Evolutionary conservation across 805 yeast genomes (phyloP), one percentile per base, ranked within the genome.

Genomic region (Yarrowia phangngaensis): DNA sequence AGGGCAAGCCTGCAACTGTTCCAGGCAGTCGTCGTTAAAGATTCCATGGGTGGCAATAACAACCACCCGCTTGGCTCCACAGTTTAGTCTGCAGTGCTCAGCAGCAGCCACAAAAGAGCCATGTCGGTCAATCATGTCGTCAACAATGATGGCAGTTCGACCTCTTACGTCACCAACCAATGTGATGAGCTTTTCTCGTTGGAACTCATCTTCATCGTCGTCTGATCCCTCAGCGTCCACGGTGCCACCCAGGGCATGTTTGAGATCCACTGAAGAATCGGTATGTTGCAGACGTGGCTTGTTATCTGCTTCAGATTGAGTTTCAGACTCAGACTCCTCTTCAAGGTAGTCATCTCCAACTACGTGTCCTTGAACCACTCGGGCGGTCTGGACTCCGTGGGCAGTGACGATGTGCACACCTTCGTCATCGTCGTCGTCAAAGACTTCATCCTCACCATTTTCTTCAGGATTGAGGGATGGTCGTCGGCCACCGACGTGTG

Each of bases 101-200:
- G 99, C 98, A 32, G 98, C 98, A 22, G 97, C 90, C 55, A 92
- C 84, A 63, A 89, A 90, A 8, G 95, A 80, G 55, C 82, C 81
- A 34, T 96, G 96, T 64, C 92, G 87, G 64, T 92, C 98, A 59
- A 92, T 83, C 94, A 92, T 86, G 64, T 92, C 99, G 68, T 92
- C 99, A 52, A 92, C 73, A 53, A 92, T 84, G 56, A 92, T 85
- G 14, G 97, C 97, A 6, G 95, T 84, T 66, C 85, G 85, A 58
- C 80, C 83, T 56, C 84, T 80, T 43, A 92, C 98, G 64, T 90
- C 94, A 54, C 99, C 99, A 34, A 92, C 99, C 51, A 92, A 74
- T 11, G 98, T 92, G 63, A 92, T 92, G 60, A 90, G 76, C 66
- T 87, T 89, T 66, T 90, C 97, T 38, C 64, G 64, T 11, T 77